These are phyloP conservation scores for Trichophyton schoenleinii DNA, from an alignment of 2,329 filamentous ascomycete species.

Conservation along the genomic window DNA sequence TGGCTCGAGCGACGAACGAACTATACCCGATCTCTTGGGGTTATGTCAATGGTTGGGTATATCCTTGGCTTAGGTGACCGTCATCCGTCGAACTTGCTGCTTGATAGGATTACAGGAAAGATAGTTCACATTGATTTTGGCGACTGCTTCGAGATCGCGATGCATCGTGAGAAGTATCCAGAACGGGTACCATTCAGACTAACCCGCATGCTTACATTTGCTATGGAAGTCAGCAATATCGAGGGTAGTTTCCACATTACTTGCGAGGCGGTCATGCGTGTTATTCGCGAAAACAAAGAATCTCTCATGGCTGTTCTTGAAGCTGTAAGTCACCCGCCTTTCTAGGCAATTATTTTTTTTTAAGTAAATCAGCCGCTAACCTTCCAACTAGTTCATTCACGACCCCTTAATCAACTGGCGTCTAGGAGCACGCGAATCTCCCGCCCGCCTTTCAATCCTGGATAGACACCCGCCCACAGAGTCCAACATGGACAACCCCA, in stretches of 20 bases:
- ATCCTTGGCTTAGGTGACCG: slow-evolving; percentile 93
- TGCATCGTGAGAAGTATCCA: slow-evolving; percentile 98
- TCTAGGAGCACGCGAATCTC: slow-evolving; percentile 52
- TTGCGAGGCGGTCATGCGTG: slow-evolving; percentile 96
- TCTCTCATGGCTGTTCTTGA: slow-evolving; percentile 96
- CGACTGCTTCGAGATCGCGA: slow-evolving; percentile 97
- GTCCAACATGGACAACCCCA: slow-evolving; percentile 37
- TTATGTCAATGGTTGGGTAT: slow-evolving; percentile 99
- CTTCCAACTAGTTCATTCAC: slow-evolving; percentile 71
- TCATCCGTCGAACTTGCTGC: slow-evolving; percentile 94
- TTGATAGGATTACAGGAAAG: slow-evolving; percentile 89
- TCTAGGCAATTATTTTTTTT: background rate
- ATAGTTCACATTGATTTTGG: slow-evolving; percentile 99
- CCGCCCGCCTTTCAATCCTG: slow-evolving; percentile 47
- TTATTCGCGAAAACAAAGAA: slow-evolving; percentile 93
- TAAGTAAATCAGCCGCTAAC: background rate
- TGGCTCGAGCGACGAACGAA: slow-evolving; percentile 98
- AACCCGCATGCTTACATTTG: slow-evolving; percentile 97
- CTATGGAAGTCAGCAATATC: slow-evolving; percentile 99
- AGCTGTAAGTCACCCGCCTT: slow-evolving; percentile 54
- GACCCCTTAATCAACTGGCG: slow-evolving; percentile 98
- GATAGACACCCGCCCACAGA: slow-evolving; percentile 47
- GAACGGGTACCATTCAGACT: slow-evolving; percentile 95
- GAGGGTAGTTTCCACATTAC: slow-evolving; percentile 97
- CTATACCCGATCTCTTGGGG: slow-evolving; percentile 89